phyloP scores from a whole-genome alignment of 495 filamentous ascomycete species.

The Hyphodiscus hymeniophilus region DNA sequence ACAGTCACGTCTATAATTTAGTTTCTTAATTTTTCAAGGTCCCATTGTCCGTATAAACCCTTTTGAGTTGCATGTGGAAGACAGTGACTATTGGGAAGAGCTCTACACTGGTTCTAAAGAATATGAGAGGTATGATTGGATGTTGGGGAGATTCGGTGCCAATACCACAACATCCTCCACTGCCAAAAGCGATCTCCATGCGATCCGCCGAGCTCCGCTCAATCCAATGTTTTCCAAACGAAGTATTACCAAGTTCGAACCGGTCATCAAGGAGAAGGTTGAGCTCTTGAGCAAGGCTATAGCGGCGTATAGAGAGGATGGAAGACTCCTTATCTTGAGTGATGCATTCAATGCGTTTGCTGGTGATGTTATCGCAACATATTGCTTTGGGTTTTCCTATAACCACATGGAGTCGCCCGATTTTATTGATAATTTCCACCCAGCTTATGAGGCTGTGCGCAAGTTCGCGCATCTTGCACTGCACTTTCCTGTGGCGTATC shows the following conservation, averaged over 20 bases:
- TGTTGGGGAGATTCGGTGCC: conserved; percentile 9
- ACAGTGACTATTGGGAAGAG: conserved; percentile 30
- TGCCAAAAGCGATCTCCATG: conserved; percentile 36
- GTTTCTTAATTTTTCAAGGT: conserved; percentile 17
- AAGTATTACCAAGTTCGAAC: conserved; percentile 33
- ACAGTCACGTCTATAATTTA: not conserved
- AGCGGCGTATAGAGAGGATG: not conserved
- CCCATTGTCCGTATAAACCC: conserved; percentile 47
- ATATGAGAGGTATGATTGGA: conserved; percentile 2
- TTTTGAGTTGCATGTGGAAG: conserved; percentile 38
- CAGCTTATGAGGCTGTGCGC: conserved; percentile 7
- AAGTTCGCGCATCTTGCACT: conserved; percentile 9
- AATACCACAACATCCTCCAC: conserved; percentile 35
- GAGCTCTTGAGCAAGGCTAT: conserved; percentile 27
- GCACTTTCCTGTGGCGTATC: conserved; percentile 1
- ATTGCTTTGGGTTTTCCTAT: conserved; percentile 11
- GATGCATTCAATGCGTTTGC: conserved; percentile 10
- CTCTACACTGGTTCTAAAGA: not conserved
- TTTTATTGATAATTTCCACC: conserved; percentile 11
- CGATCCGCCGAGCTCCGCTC: conserved; percentile 29
- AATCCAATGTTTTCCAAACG: conserved; percentile 43
- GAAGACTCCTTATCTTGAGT: conserved; percentile 4
- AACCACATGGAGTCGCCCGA: conserved; percentile 9
- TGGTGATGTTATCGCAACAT: conserved; percentile 13
- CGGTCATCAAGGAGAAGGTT: conserved; percentile 35